A percentile compares a stretch with the other conserved stretches of the same genome.
Conservation (phyloP, 2,329 filamentous ascomycete genomes). For the Penicillium janthinellum region DNA sequence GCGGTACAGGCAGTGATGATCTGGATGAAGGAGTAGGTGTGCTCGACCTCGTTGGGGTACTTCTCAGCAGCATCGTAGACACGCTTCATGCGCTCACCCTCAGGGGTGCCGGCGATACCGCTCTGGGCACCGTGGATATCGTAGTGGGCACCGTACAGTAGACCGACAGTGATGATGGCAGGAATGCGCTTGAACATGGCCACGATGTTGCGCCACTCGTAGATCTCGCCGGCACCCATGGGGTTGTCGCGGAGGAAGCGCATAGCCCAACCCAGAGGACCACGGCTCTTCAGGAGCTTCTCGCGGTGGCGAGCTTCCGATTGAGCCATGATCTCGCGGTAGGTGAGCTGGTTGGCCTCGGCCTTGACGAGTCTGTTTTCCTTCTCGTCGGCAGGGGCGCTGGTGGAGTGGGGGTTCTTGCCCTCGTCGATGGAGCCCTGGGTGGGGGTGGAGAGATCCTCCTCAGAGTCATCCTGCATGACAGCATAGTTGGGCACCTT, state of each 20-base stretch:
- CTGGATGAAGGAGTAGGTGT: slow-evolving; percentile 59
- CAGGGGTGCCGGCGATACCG: slow-evolving; percentile 70
- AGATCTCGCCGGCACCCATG: slow-evolving; percentile 70
- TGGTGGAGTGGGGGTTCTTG: slow-evolving; percentile 25
- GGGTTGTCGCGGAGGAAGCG: slow-evolving; percentile 73
- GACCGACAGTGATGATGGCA: slow-evolving; percentile 63
- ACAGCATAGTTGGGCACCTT: slow-evolving; percentile 76
- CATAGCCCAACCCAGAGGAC: slow-evolving; percentile 82
- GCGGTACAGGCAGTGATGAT: slow-evolving; percentile 55
- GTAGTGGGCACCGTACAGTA: slow-evolving; percentile 76
- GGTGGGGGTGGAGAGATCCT: slow-evolving; percentile 38
- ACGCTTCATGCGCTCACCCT: slow-evolving; percentile 69
- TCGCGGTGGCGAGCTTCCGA: slow-evolving; percentile 62
- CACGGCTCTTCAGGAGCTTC: slow-evolving; percentile 62
- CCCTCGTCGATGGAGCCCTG: slow-evolving; percentile 30
- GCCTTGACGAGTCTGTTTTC: slow-evolving; percentile 46
- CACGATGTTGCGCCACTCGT: slow-evolving; percentile 72
- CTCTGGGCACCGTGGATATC: slow-evolving; percentile 77
- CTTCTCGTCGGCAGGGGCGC: slow-evolving; percentile 26
- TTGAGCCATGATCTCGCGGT: slow-evolving; percentile 63
- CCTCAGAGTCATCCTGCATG: slow-evolving; percentile 64
- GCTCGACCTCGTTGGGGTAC: slow-evolving; percentile 71
- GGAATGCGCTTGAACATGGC: slow-evolving; percentile 67
- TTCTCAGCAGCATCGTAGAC: slow-evolving; percentile 67
- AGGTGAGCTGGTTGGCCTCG: slow-evolving; percentile 57